Base-by-base conservation (phyloP, 768 basidiomycete species). In the Calvatia gigantea region DNA sequence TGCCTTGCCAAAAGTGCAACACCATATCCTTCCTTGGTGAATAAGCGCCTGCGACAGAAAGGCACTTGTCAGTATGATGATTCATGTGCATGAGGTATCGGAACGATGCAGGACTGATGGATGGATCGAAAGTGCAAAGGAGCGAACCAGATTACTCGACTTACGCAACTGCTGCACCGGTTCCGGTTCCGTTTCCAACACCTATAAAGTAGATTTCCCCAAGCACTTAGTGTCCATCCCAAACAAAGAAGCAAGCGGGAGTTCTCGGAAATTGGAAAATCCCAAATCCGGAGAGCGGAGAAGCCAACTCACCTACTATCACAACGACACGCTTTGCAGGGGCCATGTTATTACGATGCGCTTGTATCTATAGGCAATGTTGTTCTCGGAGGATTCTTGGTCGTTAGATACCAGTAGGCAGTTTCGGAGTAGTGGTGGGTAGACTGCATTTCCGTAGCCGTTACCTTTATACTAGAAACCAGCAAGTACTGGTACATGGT, bases 1-100 rank as follows among this genome's bases (percentile, higher is more conserved):
- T 82, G 79, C 46, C 86, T 75, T 11, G 86, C 84, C 31, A 89
- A 73, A 43, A 90, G 70, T 1, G 87, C 88, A 28, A 89, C 77
- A 33, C 75, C 80, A 65, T 87, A 89, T 1, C 87, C 87, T 25
- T 79, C 69, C 61, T 80, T 81, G 5, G 82, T 75, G 57, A 87
- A 86, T 14, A 81, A 59, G 27, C 82, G 84, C 14, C 85, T 86
- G 61, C n/a, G n/a, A 21, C 11, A 33, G 5, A 48, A 42, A 23
- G 12, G 12, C 11, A 11, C 11, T 12, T 19, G 12, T 48, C 29
- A 33, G 46, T 12, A 9, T 17, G 6, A 32, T 21, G 9, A 12
- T 21, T 32, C 46, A 21, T 4, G n/a, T n/a, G n/a, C n/a, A n/a
- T n/a, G n/a, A n/a, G n/a, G n/a, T n/a, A n/a, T n/a, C n/a, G n/a